Base-by-base conservation (phyloP, 345 rosid species). In the Hevea brasiliensis region DNA sequence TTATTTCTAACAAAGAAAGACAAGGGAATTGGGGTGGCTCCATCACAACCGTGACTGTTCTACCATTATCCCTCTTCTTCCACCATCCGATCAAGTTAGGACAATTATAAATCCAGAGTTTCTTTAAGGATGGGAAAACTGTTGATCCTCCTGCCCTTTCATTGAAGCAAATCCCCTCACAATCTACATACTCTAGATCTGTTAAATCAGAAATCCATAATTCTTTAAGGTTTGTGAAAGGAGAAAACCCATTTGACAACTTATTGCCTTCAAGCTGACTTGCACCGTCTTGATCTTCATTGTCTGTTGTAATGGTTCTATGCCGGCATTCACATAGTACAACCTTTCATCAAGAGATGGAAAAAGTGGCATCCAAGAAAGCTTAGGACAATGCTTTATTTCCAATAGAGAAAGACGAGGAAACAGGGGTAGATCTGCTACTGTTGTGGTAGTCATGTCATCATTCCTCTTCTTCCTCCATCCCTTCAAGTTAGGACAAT, bases 291-390 rank as follows among this genome's bases (percentile, higher is more conserved):
- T 40, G 61, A 32, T 41, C 35, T 24, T 12, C 48, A 54, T 41
- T n/a, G 64, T 64, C 18, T 64, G 56, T 20, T 17, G 45, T 26
- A 58, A 7, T 27, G 62, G 62, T 13, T 58, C 62, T 58, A n/a
- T 20, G 7, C 12, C n/a, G 26, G 26, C 58, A 54, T 54, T 7
- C 58, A 17, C 58, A 47, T 32, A 37, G 7, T 5, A 6, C 21
- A 73, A 24, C 11, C 42, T 8, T 26, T 56, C 65, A 15, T 67
- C 70, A 67, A 73, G 23, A 56, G 57, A 55, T 27, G 76, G 71
- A 58, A 55, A 73, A 1, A 17, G 58, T 54, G 21, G 47, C 47
- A 42, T 42, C 47, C 7, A 42, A 42, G 47, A 42, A 12, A 42
- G 12, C 7, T 42, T 42, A 42, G 47, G 47, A 42, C 47, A 42